Percentiles rank a stretch among this genome's conserved stretches.
phyloP scores from a whole-genome alignment of 208 protist genomes.

The Wallacemonas sp. region DNA sequence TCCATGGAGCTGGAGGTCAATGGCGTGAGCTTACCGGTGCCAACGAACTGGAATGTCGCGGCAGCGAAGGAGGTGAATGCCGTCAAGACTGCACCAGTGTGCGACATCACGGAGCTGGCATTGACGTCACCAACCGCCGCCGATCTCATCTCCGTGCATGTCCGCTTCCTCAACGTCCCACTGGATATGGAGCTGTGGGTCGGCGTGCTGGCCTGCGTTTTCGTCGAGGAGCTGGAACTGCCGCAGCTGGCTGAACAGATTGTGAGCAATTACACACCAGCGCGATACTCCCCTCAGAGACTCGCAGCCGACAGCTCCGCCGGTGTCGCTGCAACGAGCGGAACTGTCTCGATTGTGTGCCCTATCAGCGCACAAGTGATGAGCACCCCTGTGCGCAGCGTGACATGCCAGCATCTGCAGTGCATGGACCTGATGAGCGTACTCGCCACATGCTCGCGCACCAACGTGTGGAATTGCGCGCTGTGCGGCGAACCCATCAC shows the following conservation, averaged over 20 bases:
- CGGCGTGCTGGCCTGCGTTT: conserved; percentile 67
- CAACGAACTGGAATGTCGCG: conserved; percentile 55
- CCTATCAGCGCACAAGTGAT: conserved; percentile 67
- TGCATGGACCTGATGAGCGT: conserved; percentile 77
- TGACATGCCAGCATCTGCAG: conserved; percentile 76
- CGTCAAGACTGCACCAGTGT: conserved; percentile 52
- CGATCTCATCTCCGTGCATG: conserved; percentile 56
- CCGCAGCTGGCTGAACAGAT: conserved; percentile 37
- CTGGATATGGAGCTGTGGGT: conserved; percentile 66
- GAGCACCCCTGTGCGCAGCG: conserved; percentile 58
- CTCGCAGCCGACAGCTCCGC: conserved; percentile 1
- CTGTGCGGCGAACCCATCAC: conserved; percentile 62
- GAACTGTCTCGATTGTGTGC: conserved; percentile 54
- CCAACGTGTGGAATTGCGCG: conserved; percentile 88
- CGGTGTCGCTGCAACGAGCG: conserved; percentile 51
- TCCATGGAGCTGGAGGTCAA: conserved; percentile 79
- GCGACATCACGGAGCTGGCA: conserved; percentile 66
- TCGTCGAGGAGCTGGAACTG: conserved; percentile 53
- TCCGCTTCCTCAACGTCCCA: conserved; percentile 50
- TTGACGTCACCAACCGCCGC: neutral
- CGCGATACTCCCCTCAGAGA: neutral
- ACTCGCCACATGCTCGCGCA: conserved; percentile 55
- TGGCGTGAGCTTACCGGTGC: conserved; percentile 33
- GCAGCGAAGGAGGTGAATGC: conserved; percentile 60
- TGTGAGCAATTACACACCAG: conserved; percentile 37